Evolutionary conservation across 495 filamentous ascomycete species (phyloP).

Genomic region (Podospora pseudopauciseta): DNA sequence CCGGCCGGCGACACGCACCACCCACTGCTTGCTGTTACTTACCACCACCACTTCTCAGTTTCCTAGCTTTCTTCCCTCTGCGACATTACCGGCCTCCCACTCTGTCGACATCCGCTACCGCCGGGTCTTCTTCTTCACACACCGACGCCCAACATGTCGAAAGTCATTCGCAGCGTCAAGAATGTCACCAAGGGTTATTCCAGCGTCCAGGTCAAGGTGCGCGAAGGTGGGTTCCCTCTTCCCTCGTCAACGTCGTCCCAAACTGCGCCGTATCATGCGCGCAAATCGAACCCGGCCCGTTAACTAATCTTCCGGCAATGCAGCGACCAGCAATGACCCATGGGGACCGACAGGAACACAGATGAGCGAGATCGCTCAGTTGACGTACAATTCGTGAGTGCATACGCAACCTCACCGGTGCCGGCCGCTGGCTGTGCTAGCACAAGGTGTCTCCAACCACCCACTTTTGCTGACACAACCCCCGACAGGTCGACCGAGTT

Average conservation of each 20-base stretch:
- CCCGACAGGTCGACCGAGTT: conserved; percentile 65
- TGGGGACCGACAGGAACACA: conserved; percentile 98
- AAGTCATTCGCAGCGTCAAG: conserved; percentile 96
- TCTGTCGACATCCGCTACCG: conserved; percentile 3
- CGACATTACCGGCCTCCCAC: conserved; percentile 15
- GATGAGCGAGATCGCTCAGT: conserved; percentile 96
- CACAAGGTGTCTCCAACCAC: background rate
- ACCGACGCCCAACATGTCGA: conserved; percentile 70
- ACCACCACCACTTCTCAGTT: conserved; percentile 1
- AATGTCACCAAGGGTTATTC: conserved; percentile 99
- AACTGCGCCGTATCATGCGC: conserved; percentile 8
- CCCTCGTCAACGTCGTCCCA: background rate
- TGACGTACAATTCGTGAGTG: conserved; percentile 93
- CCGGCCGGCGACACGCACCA: conserved; percentile 6
- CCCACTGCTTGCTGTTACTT: background rate
- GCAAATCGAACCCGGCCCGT: conserved; percentile 6
- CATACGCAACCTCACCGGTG: background rate
- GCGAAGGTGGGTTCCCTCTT: conserved; percentile 74
- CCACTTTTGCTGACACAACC: conserved; percentile 6
- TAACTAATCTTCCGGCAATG: conserved; percentile 22
- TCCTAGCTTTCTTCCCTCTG: conserved; percentile 9
- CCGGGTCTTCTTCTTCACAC: conserved; percentile 6
- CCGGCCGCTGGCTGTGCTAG: background rate
- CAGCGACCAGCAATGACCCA: conserved; percentile 98
- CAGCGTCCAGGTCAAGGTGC: conserved; percentile 94